Evolutionary conservation across 2,329 filamentous ascomycete genomes (phyloP), one percentile per base, ranked within the genome.

Genomic region (Aspergillus piperis): DNA sequence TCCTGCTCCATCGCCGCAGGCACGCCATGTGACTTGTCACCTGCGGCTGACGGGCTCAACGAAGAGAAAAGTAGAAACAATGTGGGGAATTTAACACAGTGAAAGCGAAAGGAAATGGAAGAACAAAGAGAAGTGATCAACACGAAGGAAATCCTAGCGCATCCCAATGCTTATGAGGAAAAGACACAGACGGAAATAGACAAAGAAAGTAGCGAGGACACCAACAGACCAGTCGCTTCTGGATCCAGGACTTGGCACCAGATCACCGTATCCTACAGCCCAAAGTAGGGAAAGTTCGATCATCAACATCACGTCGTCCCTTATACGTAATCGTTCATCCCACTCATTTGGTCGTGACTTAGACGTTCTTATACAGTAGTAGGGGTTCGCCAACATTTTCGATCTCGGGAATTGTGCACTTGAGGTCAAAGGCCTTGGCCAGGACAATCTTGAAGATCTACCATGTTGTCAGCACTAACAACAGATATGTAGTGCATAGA

Each of bases 401-500:
- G 77, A 99, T 98, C 79, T 99, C 95, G 51, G 95, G 95, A 73
- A 99, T 98, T 30, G 95, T 99, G 82, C 95, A 99, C 78, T 97
- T 97, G 60, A 99, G 85, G 76, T 99, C 95, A 75, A 99, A 99
- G 2, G 95, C 95, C 80, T 99, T 99, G 65, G 94, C 96, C 23
- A 99, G 85, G 60, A 99, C 95, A 70, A 99, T 99, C 79, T 99
- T 99, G 86, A 99, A 99, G 73, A 99, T 99, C 94, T 98, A 70
- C 2, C 21, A 7, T 19, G 19, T 5, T 15, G 60, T 80, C 60
- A 80, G 73, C 48, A 50, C 25, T 47, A 23, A 10, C 39, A 32
- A 2, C 30, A 36, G 30, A 1, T 11, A 3, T 19, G 32, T 21
- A 8, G 10, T 11, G 52, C 59, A 53, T 60, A 19, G 32, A 3